These are phyloP conservation scores for Suillus fuscotomentosus DNA, from an alignment of 768 basidiomycete genomes.

Conservation along the genomic window DNA sequence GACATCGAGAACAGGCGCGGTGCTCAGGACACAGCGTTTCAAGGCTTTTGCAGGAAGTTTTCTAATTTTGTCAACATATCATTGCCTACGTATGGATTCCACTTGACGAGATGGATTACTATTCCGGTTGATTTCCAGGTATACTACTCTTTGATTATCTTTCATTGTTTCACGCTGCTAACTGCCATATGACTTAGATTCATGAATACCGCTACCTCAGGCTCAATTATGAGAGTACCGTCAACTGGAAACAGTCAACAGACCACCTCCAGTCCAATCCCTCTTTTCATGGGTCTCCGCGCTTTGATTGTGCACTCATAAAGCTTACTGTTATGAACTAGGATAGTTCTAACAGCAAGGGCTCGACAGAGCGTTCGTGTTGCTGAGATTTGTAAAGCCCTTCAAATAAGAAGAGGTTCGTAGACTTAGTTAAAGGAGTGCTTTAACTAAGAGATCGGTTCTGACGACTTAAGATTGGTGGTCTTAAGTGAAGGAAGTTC, in stretches of 20 bases:
- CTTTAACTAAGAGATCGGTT: too few relatives aligned
- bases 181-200: constrained; percentile 13
- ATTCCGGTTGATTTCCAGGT: not conserved
- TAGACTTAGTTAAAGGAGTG: too few relatives aligned
- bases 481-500: too few relatives aligned
- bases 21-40: not conserved
- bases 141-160: not conserved
- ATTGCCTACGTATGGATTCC: not conserved
- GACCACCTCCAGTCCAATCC: constrained; percentile 33
- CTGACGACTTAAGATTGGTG: too few relatives aligned
- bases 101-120: not conserved
- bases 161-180: not conserved
- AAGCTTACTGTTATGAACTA: constrained; percentile 7
- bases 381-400: too few relatives aligned
- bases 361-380: too few relatives aligned
- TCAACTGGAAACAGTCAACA: constrained; percentile 26
- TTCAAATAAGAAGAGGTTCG: too few relatives aligned
- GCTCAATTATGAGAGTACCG: constrained; percentile 24
- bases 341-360: too few relatives aligned
- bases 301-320: constrained; percentile 28
- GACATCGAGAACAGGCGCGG: not conserved
- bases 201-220: constrained; percentile 23
- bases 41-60: not conserved
- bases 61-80: not conserved
- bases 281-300: constrained; percentile 21